Conservation (phyloP, 305 asterid genomes). For the Plantago coronopus region DNA sequence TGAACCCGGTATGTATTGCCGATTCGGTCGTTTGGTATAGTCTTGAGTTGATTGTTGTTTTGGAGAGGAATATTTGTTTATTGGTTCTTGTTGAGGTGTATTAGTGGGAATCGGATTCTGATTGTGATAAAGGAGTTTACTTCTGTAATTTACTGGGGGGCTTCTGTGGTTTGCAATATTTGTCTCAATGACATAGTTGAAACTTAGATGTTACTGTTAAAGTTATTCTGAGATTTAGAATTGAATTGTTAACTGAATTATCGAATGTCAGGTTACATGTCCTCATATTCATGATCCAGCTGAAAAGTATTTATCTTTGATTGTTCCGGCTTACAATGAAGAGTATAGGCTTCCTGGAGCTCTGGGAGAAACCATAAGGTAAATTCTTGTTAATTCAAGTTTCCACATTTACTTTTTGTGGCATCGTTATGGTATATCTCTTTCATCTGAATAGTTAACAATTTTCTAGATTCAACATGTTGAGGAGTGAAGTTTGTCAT, state of each 20-base stretch:
- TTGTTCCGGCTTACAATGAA: constrained; percentile 88
- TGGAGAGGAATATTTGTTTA: no score
- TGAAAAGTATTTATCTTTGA: constrained; percentile 84
- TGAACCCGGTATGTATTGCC: constrained; percentile 44
- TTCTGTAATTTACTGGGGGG: no score
- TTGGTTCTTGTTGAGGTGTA: no score
- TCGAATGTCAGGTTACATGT: constrained; percentile 65
- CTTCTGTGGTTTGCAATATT: no score
- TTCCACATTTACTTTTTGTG: constrained; percentile 9
- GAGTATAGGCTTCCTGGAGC: constrained; percentile 90
- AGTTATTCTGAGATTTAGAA: not conserved
- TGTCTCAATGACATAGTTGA: no score
- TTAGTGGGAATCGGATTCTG: no score
- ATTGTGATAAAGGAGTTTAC: no score
- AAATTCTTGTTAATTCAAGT: constrained; percentile 17
- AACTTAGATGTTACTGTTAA: no score
- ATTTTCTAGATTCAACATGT: no score
- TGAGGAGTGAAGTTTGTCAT: no score
- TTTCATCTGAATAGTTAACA: not conserved
- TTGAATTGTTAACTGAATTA: constrained; percentile 19
- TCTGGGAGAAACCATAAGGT: constrained; percentile 78
- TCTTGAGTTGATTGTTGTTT: no score
- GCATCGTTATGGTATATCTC: not conserved
- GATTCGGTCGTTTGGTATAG: not conserved
- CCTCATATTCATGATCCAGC: constrained; percentile 80